These are phyloP conservation scores for Podosphaera aphanis DNA, from an alignment of 2,329 filamentous ascomycete genomes.

Conservation along the genomic window DNA sequence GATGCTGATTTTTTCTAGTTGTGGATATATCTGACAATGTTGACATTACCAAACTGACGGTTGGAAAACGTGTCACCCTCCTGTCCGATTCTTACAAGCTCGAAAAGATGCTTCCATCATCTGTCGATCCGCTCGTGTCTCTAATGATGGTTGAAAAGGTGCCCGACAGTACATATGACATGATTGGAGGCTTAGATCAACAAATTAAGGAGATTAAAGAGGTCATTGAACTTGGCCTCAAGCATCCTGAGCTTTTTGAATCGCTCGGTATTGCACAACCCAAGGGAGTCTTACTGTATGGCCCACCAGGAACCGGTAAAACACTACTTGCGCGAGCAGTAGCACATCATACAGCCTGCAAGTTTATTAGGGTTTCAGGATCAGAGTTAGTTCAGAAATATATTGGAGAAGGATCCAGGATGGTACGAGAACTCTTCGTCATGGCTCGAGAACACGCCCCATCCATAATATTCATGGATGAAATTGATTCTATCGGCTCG, in stretches of 20 bases:
- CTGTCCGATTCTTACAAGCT: slow-evolving; percentile 96
- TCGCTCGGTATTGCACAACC: slow-evolving; percentile 96
- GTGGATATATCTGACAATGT: slow-evolving; percentile 89
- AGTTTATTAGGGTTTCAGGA: slow-evolving; percentile 92
- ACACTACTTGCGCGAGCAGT: slow-evolving; percentile 86
- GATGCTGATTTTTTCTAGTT: slow-evolving; percentile 29
- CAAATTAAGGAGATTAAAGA: slow-evolving; percentile 99
- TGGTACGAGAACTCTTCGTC: slow-evolving; percentile 97
- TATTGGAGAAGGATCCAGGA: slow-evolving; percentile 90
- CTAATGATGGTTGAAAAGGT: slow-evolving; percentile 99
- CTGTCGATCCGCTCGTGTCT: slow-evolving; percentile 90
- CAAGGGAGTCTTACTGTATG: slow-evolving; percentile 91
- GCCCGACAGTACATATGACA: slow-evolving; percentile 97
- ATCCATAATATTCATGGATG: slow-evolving; percentile 99
- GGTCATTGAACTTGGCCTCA: slow-evolving; percentile 93
- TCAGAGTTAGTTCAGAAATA: slow-evolving; percentile 97
- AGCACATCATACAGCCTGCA: slow-evolving; percentile 95
- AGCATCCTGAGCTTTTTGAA: slow-evolving; percentile 96
- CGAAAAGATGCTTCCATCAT: slow-evolving; percentile 94
- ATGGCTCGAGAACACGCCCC: slow-evolving; percentile 97
- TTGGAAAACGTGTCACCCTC: slow-evolving; percentile 90
- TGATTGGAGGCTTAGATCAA: slow-evolving; percentile 96
- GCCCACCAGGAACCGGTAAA: slow-evolving; percentile 90
- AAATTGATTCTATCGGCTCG: slow-evolving; percentile 96
- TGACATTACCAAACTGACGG: slow-evolving; percentile 83